Evolutionary conservation across 768 basidiomycete species (phyloP).

Genomic region (Tricholoma sp.): DNA sequence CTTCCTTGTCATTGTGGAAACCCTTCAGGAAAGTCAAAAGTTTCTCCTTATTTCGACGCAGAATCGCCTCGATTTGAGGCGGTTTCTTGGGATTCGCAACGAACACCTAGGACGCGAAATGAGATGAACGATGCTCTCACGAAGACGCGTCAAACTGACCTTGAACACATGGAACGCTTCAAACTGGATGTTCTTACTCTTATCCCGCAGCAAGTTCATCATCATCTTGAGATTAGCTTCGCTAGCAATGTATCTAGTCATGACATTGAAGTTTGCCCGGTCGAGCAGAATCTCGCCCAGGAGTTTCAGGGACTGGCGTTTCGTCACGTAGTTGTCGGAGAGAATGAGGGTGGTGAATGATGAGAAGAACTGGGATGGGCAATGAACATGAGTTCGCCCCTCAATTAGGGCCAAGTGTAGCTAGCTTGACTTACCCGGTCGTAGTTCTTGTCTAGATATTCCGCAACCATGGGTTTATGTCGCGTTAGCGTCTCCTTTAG

Average conservation of each 20-base stretch:
- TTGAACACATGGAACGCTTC: slow-evolving; percentile 99
- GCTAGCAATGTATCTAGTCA: slow-evolving; percentile 95
- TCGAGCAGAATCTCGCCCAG: slow-evolving; percentile 97
- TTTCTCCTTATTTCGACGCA: slow-evolving; percentile 92
- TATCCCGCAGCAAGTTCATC: slow-evolving; percentile 98
- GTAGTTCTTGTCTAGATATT: slow-evolving; percentile 95
- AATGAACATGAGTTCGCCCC: slow-evolving; percentile 49
- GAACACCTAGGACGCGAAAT: slow-evolving; percentile 59
- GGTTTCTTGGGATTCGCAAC: slow-evolving; percentile 99
- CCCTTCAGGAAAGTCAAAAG: slow-evolving; percentile 81
- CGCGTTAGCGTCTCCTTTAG: slow-evolving; percentile 96
- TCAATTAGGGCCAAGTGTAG: slow-evolving; percentile 51
- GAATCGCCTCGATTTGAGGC: slow-evolving; percentile 85
- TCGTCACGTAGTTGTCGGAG: slow-evolving; percentile 98
- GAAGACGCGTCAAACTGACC: slow-evolving; percentile 36
- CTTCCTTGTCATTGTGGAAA: slow-evolving; percentile 99
- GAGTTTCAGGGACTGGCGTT: slow-evolving; percentile 96
- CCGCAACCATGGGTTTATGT: slow-evolving; percentile 97
- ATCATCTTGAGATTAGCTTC: slow-evolving; percentile 99
- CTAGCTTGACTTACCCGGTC: slow-evolving; percentile 63
- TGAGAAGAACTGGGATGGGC: slow-evolving; percentile 74
- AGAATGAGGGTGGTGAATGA: slow-evolving; percentile 91
- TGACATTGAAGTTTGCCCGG: slow-evolving; percentile 96
- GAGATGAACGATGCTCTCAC: slow-evolving; percentile 6
- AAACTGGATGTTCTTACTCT: slow-evolving; percentile 99